Conservation (phyloP, 108 stramenopile species). For the Chaetoceros tenuissimus region DNA sequence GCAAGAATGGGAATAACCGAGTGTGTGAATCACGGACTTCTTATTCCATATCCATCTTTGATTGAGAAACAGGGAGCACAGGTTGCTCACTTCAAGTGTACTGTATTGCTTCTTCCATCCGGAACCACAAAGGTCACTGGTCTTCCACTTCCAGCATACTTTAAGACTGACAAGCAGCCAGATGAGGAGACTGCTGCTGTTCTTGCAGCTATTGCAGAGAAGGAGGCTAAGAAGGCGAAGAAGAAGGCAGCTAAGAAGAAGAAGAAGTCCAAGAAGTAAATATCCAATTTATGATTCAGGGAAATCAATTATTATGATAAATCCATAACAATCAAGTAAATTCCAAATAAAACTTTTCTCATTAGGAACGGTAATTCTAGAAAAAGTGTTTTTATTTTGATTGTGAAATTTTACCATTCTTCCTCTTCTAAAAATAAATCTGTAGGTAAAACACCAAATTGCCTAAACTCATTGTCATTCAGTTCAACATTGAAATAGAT, state of each 20-base stretch:
- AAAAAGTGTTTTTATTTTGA: too few relatives aligned
- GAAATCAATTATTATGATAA: too few relatives aligned
- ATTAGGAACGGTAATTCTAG: too few relatives aligned
- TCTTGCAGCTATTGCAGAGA: constrained; percentile 58
- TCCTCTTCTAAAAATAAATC: not conserved
- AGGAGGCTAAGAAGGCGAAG: constrained; percentile 71
- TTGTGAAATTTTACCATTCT: not conserved
- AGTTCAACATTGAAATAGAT: constrained; percentile 85
- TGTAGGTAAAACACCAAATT: constrained; percentile 18
- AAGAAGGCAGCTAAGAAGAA: constrained; percentile 82
- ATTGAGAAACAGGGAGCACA: constrained; percentile 76
- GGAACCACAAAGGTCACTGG: constrained; percentile 91
- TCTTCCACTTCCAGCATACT: constrained; percentile 64
- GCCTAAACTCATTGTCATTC: constrained; percentile 68
- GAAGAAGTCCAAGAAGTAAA: constrained; percentile 28
- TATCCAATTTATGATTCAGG: too few relatives aligned
- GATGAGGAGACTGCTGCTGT: constrained; percentile 80
- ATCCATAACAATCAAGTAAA: too few relatives aligned
- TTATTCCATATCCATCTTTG: constrained; percentile 92
- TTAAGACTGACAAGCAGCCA: constrained; percentile 76
- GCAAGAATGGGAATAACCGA: constrained; percentile 94
- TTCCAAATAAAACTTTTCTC: too few relatives aligned
- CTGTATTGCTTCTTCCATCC: constrained; percentile 88
- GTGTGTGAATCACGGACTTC: constrained; percentile 86
- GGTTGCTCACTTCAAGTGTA: constrained; percentile 97